A percentile compares a stretch with the other conserved stretches of the same genome.
phyloP scores from a whole-genome alignment of 768 basidiomycete species.

The Mycena rebaudengoi region DNA sequence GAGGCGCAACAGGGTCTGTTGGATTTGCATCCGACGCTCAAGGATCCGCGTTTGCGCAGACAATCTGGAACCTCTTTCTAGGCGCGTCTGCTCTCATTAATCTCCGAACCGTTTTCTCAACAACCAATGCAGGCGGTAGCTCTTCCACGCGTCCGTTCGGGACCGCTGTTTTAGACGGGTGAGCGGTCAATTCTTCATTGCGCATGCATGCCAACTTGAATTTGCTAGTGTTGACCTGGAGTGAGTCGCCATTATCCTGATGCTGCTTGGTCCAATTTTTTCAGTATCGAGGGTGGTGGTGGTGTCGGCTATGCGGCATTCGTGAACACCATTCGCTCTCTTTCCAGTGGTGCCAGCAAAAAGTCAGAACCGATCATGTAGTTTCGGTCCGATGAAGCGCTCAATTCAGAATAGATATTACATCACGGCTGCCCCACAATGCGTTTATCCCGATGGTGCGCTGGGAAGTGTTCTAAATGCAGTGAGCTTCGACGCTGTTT shows the following conservation, averaged over 20 bases:
- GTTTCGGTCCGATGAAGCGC: too few species aligned
- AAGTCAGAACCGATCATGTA: too few species aligned
- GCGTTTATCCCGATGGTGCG: conserved; percentile 74
- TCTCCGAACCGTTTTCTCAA: background rate
- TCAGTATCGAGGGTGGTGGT: conserved; percentile 69
- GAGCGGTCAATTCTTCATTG: conserved; percentile 10
- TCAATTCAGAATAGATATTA: conserved; percentile 67
- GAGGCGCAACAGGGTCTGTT: conserved; percentile 69
- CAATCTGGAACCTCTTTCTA: conserved; percentile 78
- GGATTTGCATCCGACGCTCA: conserved; percentile 67
- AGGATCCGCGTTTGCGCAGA: conserved; percentile 66
- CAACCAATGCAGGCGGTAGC: conserved; percentile 33
- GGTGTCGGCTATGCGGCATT: conserved; percentile 60
- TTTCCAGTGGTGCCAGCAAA: conserved; percentile 60
- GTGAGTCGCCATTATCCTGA: background rate
- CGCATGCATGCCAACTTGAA: background rate
- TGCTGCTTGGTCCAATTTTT: background rate
- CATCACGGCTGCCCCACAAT: conserved; percentile 71
- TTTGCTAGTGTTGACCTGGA: conserved; percentile 69
- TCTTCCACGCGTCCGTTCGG: conserved; percentile 76
- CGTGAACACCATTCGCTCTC: conserved; percentile 62
- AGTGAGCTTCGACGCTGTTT: conserved; percentile 75
- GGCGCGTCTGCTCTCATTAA: conserved; percentile 40
- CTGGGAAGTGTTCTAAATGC: conserved; percentile 66
- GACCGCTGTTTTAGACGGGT: conserved; percentile 77